Base-by-base conservation (phyloP, 495 filamentous ascomycete species). In the Hapsidospora chrysogenum region DNA sequence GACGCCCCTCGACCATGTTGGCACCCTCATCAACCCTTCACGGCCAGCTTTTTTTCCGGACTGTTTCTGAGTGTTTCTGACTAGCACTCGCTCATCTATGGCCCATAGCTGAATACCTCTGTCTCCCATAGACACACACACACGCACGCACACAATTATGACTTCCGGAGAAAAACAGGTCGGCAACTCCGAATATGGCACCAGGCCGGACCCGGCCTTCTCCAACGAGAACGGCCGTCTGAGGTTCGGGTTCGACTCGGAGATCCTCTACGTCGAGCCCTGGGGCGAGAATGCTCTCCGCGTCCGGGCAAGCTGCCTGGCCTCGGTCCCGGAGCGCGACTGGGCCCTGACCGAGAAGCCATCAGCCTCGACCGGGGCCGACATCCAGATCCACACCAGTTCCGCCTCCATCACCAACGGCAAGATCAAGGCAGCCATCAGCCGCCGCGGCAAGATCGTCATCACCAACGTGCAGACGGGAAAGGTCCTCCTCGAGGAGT, bases 201-300 rank as follows among this genome's bases (percentile, higher is more conserved):
- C n/a, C n/a, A n/a, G n/a, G n/a, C n/a, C n/a, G n/a, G n/a, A n/a
- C n/a, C n/a, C n/a, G n/a, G n/a, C n/a, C n/a, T n/a, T n/a, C n/a
- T n/a, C n/a, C n/a, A n/a, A n/a, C 13, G 10, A 16, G 10, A 17
- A 31, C 15, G 17, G 17, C 17, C 29, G 29, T 17, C 29, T 31
- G 2, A 17, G 15, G 6, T 31, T 31, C 13, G 17, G 14, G 15
- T 71, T 60, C 41, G 68, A 72, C 43, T 63, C 64, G 33, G 63
- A 72, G 35, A 41, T 52, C 15, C 58, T 73, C 37, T 68, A 61
- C 58, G 57, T 75, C 32, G 56, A 72, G 37, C 57, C 65, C 35
- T 72, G 68, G 67, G 66, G 67, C 17, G 47, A 52, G 7, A 63
- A 68, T 41, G 64, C 67, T 1, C 44, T 74, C 26, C 64, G 69